phyloP scores from a whole-genome alignment of 345 rosid species.

The Pugionium cornutum region DNA sequence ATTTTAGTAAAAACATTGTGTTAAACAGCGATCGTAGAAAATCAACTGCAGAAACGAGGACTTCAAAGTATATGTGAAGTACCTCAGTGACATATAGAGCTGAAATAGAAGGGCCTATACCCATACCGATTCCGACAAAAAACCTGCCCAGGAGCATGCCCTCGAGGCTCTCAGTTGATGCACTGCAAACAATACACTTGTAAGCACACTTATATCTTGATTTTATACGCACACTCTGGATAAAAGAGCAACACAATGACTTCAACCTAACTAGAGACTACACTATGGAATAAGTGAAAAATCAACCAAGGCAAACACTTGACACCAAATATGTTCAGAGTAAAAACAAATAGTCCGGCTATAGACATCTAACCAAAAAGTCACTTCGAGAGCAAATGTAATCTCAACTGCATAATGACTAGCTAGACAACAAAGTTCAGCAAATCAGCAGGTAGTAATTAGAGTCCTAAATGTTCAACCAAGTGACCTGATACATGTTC shows the following conservation, averaged over 20 bases:
- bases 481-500: constrained; percentile 11
- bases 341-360: background rate
- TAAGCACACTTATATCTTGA: constrained; percentile 29
- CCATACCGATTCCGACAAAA: constrained; percentile 92
- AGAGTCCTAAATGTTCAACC: background rate
- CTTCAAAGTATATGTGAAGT: constrained; percentile 28
- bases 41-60: constrained; percentile 23
- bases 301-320: constrained; percentile 16
- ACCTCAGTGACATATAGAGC: constrained; percentile 98
- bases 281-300: constrained; percentile 7
- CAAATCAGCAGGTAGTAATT: constrained; percentile 12
- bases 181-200: constrained; percentile 56
- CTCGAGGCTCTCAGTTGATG: constrained; percentile 66
- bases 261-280: constrained; percentile 10
- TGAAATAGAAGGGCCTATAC: constrained; percentile 87
- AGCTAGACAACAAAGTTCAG: constrained; percentile 9
- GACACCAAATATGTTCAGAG: constrained; percentile 5
- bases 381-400: background rate
- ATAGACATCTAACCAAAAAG: constrained; percentile 5
- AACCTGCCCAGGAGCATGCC: constrained; percentile 94
- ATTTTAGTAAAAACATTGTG: background rate
- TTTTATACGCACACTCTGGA: constrained; percentile 15
- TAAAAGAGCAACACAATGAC: constrained; percentile 1
- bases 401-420: constrained; percentile 19
- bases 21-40: constrained; percentile 7